Evolutionary conservation across 179 eudicot genomes (phyloP).

Genomic region (Amaranthus tricolor): DNA sequence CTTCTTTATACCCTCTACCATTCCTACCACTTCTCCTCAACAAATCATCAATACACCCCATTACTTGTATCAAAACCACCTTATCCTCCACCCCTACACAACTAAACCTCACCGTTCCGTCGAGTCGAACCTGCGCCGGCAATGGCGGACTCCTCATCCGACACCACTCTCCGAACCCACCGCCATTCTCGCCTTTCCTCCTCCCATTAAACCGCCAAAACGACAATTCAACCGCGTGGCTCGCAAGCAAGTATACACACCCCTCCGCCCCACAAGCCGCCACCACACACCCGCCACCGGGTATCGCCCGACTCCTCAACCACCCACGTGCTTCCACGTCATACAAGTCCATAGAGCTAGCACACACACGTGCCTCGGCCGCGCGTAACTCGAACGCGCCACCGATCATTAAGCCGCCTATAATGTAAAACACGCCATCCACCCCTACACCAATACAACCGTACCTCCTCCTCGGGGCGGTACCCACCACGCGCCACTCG

Average conservation of each 20-base stretch:
- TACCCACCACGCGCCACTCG: constrained; percentile 60
- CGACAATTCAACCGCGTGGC: constrained; percentile 84
- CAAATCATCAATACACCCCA: constrained; percentile 65
- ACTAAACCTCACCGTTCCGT: constrained; percentile 63
- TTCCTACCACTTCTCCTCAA: constrained; percentile 57
- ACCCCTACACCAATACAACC: constrained; percentile 70
- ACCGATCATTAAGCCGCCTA: constrained; percentile 71
- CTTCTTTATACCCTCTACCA: constrained; percentile 53
- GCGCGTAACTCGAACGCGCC: constrained; percentile 40
- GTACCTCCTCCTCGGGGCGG: constrained; percentile 67
- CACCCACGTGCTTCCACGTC: constrained; percentile 53
- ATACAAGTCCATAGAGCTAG: constrained; percentile 82
- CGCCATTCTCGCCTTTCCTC: constrained; percentile 23
- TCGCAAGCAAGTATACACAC: constrained; percentile 52
- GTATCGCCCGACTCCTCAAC: constrained; percentile 62
- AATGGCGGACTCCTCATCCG: constrained; percentile 70
- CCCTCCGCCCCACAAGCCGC: constrained; percentile 75
- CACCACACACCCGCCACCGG: constrained; percentile 87
- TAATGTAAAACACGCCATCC: constrained; percentile 59
- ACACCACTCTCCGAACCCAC: constrained; percentile 66
- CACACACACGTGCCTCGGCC: constrained; percentile 48
- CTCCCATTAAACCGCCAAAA: constrained; percentile 67
- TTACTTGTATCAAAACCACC: constrained; percentile 72
- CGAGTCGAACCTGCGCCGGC: constrained; percentile 60
- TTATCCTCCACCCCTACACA: constrained; percentile 63